Conservation (phyloP, 2,329 filamentous ascomycete species). For the Alternaria sp. region DNA sequence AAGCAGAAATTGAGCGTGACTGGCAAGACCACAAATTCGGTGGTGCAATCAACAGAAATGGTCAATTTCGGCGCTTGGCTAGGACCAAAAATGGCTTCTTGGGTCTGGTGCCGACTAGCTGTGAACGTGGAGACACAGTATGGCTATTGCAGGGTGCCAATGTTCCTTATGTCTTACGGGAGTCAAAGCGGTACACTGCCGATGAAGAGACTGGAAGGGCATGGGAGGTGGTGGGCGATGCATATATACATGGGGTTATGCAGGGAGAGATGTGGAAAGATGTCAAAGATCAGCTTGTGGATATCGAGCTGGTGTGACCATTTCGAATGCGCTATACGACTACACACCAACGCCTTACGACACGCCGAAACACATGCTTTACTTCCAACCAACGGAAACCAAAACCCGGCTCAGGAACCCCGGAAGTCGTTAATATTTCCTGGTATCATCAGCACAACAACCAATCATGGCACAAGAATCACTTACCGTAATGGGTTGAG, state of each 20-base stretch:
- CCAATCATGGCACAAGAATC: background rate
- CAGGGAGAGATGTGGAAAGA: conserved; percentile 3
- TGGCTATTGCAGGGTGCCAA: background rate
- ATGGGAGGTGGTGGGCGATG: conserved; percentile 1
- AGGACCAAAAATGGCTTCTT: background rate
- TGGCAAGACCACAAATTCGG: background rate
- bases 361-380: too few species aligned
- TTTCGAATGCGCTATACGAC: background rate
- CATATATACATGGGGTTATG: conserved; percentile 2
- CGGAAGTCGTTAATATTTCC: background rate
- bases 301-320: background rate
- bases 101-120: conserved; percentile 1
- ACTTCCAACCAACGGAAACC: background rate
- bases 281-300: background rate
- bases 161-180: background rate
- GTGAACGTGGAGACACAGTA: background rate
- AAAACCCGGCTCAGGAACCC: background rate
- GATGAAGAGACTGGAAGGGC: background rate
- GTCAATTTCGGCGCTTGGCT: background rate
- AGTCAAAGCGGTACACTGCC: background rate
- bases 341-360: too few species aligned
- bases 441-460: background rate
- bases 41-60: background rate
- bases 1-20: background rate
- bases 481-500: background rate